These are phyloP conservation scores for Jimgerdemannia flammicorona DNA, from an alignment of 192 early-diverging fungal species.

Conservation along the genomic window DNA sequence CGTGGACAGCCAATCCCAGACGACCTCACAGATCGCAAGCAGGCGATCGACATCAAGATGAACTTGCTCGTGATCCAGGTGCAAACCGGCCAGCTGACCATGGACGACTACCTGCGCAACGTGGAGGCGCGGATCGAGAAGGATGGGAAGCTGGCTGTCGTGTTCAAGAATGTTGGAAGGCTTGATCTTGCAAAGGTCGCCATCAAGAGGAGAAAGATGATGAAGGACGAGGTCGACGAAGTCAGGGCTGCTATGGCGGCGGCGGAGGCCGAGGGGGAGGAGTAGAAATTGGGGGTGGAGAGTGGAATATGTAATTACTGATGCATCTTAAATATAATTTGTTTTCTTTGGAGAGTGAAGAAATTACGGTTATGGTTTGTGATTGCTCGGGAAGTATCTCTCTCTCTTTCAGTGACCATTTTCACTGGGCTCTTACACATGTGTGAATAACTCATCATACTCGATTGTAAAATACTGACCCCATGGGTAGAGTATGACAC, in stretches of 20 bases:
- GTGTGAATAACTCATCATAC: no score
- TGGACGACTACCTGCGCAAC: conserved; percentile 60
- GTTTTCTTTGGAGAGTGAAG: no score
- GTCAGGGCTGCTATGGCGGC: conserved; percentile 62
- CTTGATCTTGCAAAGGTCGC: conserved; percentile 66
- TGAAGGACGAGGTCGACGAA: conserved; percentile 76
- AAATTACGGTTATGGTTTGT: no score
- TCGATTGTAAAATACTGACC: no score
- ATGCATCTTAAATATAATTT: no score
- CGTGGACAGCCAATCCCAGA: conserved; percentile 47
- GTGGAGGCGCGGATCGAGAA: conserved; percentile 55
- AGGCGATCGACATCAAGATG: conserved; percentile 68
- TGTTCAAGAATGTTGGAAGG: conserved; percentile 62
- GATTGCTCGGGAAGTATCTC: no score
- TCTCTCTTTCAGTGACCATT: no score
- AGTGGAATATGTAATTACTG: neutral
- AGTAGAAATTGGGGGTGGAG: conserved; percentile 1
- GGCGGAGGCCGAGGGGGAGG: conserved; percentile 21
- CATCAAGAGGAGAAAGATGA: conserved; percentile 63
- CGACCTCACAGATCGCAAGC: conserved; percentile 60
- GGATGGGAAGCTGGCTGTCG: conserved; percentile 59
- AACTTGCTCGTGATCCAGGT: conserved; percentile 70
- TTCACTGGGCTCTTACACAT: no score
- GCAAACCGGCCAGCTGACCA: conserved; percentile 64
- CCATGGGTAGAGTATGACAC: no score